These are phyloP conservation scores for Pichia sp. DNA, from an alignment of 1,139 yeast genomes.

Conservation along the genomic window DNA sequence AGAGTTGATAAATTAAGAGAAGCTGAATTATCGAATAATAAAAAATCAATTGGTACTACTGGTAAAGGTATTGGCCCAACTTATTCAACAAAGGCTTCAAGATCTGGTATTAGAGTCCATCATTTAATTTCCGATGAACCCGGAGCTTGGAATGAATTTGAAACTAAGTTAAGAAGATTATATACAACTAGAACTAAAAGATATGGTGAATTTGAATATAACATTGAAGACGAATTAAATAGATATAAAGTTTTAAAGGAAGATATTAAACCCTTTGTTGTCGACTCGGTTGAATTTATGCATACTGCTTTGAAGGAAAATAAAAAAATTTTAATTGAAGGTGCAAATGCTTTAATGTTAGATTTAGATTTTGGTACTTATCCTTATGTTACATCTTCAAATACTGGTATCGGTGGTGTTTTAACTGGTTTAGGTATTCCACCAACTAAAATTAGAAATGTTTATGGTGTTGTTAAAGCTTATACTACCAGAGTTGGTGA, in stretches of 20 bases:
- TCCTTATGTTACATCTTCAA: constrained; percentile 94
- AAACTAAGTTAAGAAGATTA: constrained; percentile 66
- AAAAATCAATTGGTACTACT: constrained; percentile 94
- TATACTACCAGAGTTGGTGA: constrained; percentile 99
- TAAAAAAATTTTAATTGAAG: constrained; percentile 89
- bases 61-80: constrained; percentile 99
- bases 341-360: constrained; percentile 97
- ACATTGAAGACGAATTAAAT: constrained; percentile 70
- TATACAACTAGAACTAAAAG: constrained; percentile 77
- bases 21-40: constrained; percentile 76
- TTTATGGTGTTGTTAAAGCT: constrained; percentile 96
- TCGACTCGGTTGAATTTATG: constrained; percentile 86
- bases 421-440: constrained; percentile 95
- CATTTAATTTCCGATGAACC: constrained; percentile 87
- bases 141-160: constrained; percentile 91
- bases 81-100: constrained; percentile 91
- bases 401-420: constrained; percentile 97
- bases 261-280: constrained; percentile 78
- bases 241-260: constrained; percentile 73
- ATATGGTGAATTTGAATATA: constrained; percentile 90
- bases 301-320: constrained; percentile 72
- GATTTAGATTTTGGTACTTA: constrained; percentile 98
- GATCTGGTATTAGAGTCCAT: constrained; percentile 96
- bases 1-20: constrained; percentile 93
- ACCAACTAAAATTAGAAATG: constrained; percentile 69